Percentiles rank a stretch among this genome's conserved stretches.
Conservation (phyloP, 78 protist genomes). For the Dictyostelium discoideum region DNA sequence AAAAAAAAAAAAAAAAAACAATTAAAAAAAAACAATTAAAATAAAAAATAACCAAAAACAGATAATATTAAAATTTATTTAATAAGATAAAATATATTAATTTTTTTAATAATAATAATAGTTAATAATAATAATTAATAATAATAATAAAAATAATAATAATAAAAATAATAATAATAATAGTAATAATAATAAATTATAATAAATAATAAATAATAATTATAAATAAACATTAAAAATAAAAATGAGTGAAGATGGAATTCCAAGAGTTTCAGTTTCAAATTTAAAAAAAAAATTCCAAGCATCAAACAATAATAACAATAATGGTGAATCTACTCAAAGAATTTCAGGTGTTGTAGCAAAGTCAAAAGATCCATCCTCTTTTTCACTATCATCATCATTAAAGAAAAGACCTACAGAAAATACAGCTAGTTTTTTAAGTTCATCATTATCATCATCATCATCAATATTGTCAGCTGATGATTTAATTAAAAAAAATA, state of each 20-base stretch:
- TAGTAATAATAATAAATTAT: too few relatives aligned
- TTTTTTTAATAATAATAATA: too few relatives aligned
- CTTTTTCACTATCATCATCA: conserved; percentile 1
- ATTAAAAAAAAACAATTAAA: neutral
- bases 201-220: neutral
- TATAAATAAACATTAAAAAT: neutral
- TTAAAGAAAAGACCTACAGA: neutral
- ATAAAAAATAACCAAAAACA: neutral
- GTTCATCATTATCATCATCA: neutral
- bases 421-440: neutral
- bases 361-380: conserved; percentile 6
- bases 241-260: conserved; percentile 9
- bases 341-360: conserved; percentile 9
- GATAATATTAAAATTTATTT: neutral
- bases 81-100: neutral
- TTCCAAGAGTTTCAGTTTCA: neutral
- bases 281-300: neutral
- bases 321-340: neutral
- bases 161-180: neutral
- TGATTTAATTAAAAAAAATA: conserved; percentile 13
- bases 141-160: too few relatives aligned
- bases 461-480: neutral
- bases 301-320: neutral
- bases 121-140: too few relatives aligned
- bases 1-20: neutral